phyloP scores from a whole-genome alignment of 2,329 filamentous ascomycete species.

The Penicillium decumbens region DNA sequence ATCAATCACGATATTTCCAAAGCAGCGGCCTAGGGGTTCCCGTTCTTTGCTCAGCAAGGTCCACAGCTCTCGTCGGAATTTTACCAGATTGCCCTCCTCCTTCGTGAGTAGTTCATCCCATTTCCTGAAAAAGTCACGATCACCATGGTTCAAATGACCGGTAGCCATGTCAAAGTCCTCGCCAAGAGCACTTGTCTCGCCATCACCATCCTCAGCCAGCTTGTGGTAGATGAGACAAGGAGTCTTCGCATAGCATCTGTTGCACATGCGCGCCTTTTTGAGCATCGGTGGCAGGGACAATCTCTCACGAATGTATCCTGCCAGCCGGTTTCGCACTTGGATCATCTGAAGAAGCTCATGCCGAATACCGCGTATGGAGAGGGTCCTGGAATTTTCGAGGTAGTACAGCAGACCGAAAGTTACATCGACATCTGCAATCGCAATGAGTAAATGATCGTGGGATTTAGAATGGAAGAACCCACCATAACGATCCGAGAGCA shows the following conservation, averaged over 20 bases:
- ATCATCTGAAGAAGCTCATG: constrained; percentile 94
- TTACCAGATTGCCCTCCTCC: constrained; percentile 87
- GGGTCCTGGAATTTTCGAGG: constrained; percentile 81
- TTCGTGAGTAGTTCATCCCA: constrained; percentile 93
- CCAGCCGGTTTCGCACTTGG: constrained; percentile 86
- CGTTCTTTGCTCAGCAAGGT: constrained; percentile 88
- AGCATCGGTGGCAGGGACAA: constrained; percentile 82
- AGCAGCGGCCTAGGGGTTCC: constrained; percentile 83
- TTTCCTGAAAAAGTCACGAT: constrained; percentile 83
- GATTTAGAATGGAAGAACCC: constrained; percentile 18
- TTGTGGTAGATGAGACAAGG: constrained; percentile 93
- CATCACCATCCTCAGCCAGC: constrained; percentile 75
- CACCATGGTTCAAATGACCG: constrained; percentile 65
- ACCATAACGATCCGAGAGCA: constrained; percentile 87
- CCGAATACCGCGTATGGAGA: constrained; percentile 76
- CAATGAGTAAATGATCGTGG: constrained; percentile 12
- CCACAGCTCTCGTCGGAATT: constrained; percentile 85
- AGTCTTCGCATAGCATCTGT: constrained; percentile 82
- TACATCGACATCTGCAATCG: constrained; percentile 68
- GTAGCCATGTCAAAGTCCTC: constrained; percentile 79
- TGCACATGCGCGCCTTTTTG: constrained; percentile 74
- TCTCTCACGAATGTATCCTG: constrained; percentile 76
- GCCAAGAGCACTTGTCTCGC: constrained; percentile 73
- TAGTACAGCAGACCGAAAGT: constrained; percentile 91
- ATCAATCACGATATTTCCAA: constrained; percentile 79